Base-by-base conservation (phyloP, 257 asterid species). In the Lavandula angustifolia region DNA sequence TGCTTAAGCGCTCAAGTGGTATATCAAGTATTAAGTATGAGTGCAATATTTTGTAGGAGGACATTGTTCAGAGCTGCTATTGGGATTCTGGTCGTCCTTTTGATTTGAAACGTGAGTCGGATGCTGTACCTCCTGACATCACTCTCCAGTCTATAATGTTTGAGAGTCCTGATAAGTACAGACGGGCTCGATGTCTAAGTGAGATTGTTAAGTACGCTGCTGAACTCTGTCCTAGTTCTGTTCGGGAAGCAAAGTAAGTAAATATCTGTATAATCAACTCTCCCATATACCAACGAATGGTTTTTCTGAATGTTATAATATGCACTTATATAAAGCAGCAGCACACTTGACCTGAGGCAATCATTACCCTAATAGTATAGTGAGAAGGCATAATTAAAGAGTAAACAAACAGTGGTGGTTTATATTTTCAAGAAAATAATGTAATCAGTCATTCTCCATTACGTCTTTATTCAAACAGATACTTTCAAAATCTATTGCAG, bases 151-250 rank as follows among this genome's bases (percentile, higher is more conserved):
- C 99, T 74, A 86, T 90, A 68, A 78, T 94, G 60, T 94, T 90
- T 73, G 99, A 90, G 79, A 94, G 95, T 74, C 96, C 95, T 53
- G 99, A 94, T 73, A 94, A 94, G 85, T 87, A 90, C 73, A 82
- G 99, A 82, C 90, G 94, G 97, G 99, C 96, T 60, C 92, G 95
- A 40, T 94, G 99, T 75, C 82, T 94, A 40, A 87, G 97, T 73
- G 99, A 94, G 77, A 87, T 90, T 69, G 95, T 90, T 48, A 90
- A 87, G 77, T 88, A 94, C 64, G 95, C 97, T 49, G 86, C 96
- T 13, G 95, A 87, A 76, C 94, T 94, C 44, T 94, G 99, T 65
- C 99, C 97, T 65, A 79, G 85, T 80, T 87, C 99, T 61, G 95
- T 89, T 78, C 92, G 80, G 85, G 94, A 85, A 54, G 99, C 99